Evolutionary conservation across 1,139 yeast species (phyloP), one percentile per base, ranked within the genome.

Genomic region (Trichomonascaceae sp.): DNA sequence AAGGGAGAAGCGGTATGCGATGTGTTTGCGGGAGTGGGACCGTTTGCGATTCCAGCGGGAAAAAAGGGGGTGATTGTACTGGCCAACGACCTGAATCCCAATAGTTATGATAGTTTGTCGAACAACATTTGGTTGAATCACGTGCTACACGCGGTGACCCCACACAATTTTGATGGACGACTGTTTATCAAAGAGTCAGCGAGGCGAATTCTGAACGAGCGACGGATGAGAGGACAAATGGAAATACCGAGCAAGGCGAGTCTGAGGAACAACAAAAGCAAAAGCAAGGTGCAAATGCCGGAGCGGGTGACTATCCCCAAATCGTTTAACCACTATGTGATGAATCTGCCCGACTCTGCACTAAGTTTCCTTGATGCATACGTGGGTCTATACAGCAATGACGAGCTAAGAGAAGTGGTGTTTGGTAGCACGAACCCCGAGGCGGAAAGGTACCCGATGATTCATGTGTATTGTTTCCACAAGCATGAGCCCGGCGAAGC

Each of bases 1-100:
- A 43, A 43, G 18, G 41, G 75, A 8, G 80, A 78, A 40, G 80
- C 82, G 2, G 82, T 92, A 0, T 84, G 85, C 44, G 99, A 92
- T 61, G 97, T 85, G 0, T 82, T 92, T 71, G 98, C 96, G 0
- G 99, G 99, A 26, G 98, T 92, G 2, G 99, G 99, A 0, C 99
- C 99, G 2, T 92, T 92, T 62, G 92, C 93, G 1, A 74, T 89
- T 1, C 99, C 99, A 0, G 95, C 96, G 1, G 98, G 87, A 13
- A 85, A 80, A 56, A 82, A 78, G 41, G 67, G 69, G 14, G 81
- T 76, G 3, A 56, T 87, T 36, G 93, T 82, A 0, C 63, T 87
- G 47, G 96, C 97, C 13, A 92, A 87, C 53, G 99, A 92, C 54
- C 65, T 92, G 51, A 92, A 92, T 50, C 97, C 97, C 0, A 81